Conservation (phyloP, 2,329 filamentous ascomycete genomes). For the Zymoseptoria ardabiliae region DNA sequence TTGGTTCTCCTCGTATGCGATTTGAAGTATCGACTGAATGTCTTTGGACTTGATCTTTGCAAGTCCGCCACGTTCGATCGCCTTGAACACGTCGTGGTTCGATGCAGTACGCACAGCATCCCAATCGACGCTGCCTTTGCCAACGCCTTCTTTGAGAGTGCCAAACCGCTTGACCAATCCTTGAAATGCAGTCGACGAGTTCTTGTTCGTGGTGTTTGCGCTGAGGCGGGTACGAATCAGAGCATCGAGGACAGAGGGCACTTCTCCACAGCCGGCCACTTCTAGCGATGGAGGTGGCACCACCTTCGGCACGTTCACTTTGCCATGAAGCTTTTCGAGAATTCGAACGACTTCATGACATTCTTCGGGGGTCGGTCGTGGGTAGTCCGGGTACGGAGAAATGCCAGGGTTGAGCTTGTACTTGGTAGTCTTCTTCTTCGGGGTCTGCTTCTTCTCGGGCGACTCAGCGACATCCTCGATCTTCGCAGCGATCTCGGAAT, state of each 20-base stretch:
- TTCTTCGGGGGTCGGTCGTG: constrained; percentile 57
- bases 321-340: constrained; percentile 59
- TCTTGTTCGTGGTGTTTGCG: constrained; percentile 52
- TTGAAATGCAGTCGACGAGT: constrained; percentile 59
- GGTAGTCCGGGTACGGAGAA: constrained; percentile 62
- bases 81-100: constrained; percentile 55
- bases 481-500: constrained; percentile 4
- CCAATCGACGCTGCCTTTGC: constrained; percentile 69
- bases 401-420: constrained; percentile 42
- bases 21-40: constrained; percentile 67
- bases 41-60: constrained; percentile 62
- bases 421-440: constrained; percentile 36
- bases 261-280: constrained; percentile 63
- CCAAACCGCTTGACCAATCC: constrained; percentile 60
- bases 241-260: constrained; percentile 58
- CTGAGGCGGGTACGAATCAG: constrained; percentile 56
- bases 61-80: constrained; percentile 65
- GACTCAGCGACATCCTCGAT: constrained; percentile 12
- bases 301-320: constrained; percentile 55
- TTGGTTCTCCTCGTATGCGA: constrained; percentile 63
- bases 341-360: constrained; percentile 63
- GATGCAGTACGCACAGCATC: constrained; percentile 57
- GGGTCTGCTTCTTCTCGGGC: constrained; percentile 25
- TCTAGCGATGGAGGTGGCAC: constrained; percentile 64
- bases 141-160: constrained; percentile 53